Base-by-base conservation (phyloP, 805 yeast genomes). In the Starmerella powellii region DNA sequence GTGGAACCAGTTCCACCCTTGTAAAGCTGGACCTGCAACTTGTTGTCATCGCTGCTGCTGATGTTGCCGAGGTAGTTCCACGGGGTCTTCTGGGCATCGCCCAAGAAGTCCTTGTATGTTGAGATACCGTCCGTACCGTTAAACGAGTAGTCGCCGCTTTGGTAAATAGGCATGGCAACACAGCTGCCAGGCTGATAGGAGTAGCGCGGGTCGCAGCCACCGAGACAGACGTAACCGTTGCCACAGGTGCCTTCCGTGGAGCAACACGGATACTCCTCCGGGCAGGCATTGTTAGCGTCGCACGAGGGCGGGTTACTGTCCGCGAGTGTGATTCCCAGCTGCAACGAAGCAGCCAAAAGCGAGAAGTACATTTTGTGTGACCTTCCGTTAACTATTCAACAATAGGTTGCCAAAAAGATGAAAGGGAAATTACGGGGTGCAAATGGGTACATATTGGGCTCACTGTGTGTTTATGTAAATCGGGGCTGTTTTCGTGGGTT, bases 261-360 rank as follows among this genome's bases (percentile, higher is more conserved):
- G 61, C 96, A 86, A 62, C 96, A 86, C 44, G 96, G 96, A n/a
- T 58, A 51, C 35, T 67, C 69, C 56, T 79, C 74, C 2, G 96
- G 95, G 64, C 96, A 86, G 54, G 39, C 49, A 49, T 50, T 38
- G 45, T 56, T 47, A 35, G 46, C 46, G 41, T 57, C 50, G 45
- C 63, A 47, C 31, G 38, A 37, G 35, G 56, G 52, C 38, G 38
- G 16, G 42, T 38, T 37, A 26, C 26, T 34, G 37, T 24, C 49
- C 17, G 47, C 52, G 5, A 10, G 19, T 16, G 37, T 39, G 6
- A 42, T 16, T 8, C 46, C 42, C 15, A 45, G 16, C 11, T 34
- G 33, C 11, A 45, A 45, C 19, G 12, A 27, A 3, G 33, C 41
- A 16, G 34, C 37, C 16, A 43, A 26, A 15, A 40, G 12, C 8